Evolutionary conservation across 2,329 filamentous ascomycete genomes (phyloP).

Genomic region (Uncinocarpus reesii): DNA sequence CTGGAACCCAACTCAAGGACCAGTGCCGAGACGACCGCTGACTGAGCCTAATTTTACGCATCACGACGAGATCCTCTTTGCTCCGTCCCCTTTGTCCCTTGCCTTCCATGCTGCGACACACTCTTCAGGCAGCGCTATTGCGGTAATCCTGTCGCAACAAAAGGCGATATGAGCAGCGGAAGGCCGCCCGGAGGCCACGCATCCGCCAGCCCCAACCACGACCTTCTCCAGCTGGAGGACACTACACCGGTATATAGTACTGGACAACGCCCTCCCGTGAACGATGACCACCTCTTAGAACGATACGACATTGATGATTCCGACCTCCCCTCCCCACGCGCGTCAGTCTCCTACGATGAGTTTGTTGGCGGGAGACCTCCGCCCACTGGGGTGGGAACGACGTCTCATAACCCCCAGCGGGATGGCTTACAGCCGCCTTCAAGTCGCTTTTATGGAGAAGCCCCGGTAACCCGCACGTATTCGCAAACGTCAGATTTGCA

Average conservation of each 20-base stretch:
- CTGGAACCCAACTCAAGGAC: background rate
- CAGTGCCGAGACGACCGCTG: background rate
- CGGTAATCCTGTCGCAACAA: conserved; percentile 20
- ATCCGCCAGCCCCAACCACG: conserved; percentile 35
- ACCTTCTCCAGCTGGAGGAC: conserved; percentile 36
- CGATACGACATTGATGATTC: conserved; percentile 61
- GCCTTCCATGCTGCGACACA: conserved; percentile 11
- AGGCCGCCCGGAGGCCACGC: conserved; percentile 45
- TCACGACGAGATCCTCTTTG: background rate
- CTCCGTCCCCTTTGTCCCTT: background rate
- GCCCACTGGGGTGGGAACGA: conserved; percentile 36
- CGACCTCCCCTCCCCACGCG: conserved; percentile 56
- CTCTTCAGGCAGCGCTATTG: conserved; percentile 14
- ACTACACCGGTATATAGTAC: conserved; percentile 52
- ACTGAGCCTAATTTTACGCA: background rate
- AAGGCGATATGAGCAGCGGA: conserved; percentile 40
- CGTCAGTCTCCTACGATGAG: conserved; percentile 87
- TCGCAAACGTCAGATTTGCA: conserved; percentile 71
- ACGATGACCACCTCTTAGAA: conserved; percentile 69
- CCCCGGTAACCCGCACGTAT: conserved; percentile 36
- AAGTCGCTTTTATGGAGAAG: conserved; percentile 10
- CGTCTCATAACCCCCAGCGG: conserved; percentile 21
- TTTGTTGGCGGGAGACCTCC: conserved; percentile 64
- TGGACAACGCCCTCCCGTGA: conserved; percentile 66
- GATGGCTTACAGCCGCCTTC: conserved; percentile 24